A percentile compares a stretch with the other conserved stretches of the same genome.
These are phyloP conservation scores for Daldinia bambusicola DNA, from an alignment of 495 filamentous ascomycete species.

Conservation along the genomic window DNA sequence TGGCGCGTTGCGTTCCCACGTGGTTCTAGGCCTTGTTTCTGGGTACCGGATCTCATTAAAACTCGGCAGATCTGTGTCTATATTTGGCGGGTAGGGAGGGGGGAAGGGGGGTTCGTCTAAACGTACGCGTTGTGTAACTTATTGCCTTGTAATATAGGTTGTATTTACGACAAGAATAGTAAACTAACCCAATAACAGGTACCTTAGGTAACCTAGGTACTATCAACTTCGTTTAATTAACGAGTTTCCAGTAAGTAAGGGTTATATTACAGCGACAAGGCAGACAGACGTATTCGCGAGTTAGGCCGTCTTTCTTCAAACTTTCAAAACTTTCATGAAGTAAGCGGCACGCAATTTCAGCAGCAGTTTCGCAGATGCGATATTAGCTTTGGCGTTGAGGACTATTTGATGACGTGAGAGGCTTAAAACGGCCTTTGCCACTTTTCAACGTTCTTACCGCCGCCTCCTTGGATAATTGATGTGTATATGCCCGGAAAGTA, in stretches of 20 bases:
- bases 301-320: too few relatives aligned
- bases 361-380: not conserved
- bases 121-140: not conserved
- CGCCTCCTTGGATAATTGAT: not conserved
- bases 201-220: too few relatives aligned
- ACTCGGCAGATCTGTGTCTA: not conserved
- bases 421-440: not conserved
- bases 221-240: not conserved
- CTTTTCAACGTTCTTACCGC: not conserved
- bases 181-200: not conserved
- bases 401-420: not conserved
- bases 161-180: not conserved
- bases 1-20: not conserved
- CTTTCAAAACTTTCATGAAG: too few relatives aligned
- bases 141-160: not conserved
- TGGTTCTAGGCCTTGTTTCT: too few relatives aligned
- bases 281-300: not conserved
- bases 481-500: too few relatives aligned
- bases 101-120: not conserved
- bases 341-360: not conserved
- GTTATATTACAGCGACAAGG: not conserved
- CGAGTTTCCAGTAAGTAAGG: not conserved
- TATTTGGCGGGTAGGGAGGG: too few relatives aligned
- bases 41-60: not conserved
- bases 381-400: not conserved